Percentiles rank a stretch among this genome's conserved stretches.
Evolutionary conservation across 352 stramenopile species (phyloP).

Genomic region (Pythium coloratum): DNA sequence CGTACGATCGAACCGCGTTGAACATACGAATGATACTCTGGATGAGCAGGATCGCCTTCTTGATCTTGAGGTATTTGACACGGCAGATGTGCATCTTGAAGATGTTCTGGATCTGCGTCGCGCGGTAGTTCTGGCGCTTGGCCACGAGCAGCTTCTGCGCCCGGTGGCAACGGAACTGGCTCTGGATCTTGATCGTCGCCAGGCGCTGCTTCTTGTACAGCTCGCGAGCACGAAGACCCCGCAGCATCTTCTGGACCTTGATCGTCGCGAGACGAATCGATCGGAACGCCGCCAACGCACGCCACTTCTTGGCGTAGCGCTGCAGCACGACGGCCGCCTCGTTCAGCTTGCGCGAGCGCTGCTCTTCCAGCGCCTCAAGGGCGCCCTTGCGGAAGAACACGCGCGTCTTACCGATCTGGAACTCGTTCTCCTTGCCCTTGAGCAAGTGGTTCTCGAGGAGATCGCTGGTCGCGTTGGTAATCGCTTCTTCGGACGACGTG

Average conservation of each 20-base stretch:
- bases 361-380: constrained; percentile 90
- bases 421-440: constrained; percentile 58
- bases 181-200: constrained; percentile 67
- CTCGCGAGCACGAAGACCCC: constrained; percentile 40
- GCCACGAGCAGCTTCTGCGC: constrained; percentile 56
- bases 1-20: constrained; percentile 72
- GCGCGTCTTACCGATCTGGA: constrained; percentile 90
- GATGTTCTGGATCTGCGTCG: constrained; percentile 81
- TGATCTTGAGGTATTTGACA: constrained; percentile 61
- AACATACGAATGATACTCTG: constrained; percentile 85
- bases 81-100: constrained; percentile 82
- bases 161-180: constrained; percentile 54
- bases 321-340: constrained; percentile 78
- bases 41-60: constrained; percentile 71
- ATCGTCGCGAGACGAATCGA: constrained; percentile 57
- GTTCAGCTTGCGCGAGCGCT: constrained; percentile 78
- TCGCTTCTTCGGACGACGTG: constrained; percentile 45
- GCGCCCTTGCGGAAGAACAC: constrained; percentile 94
- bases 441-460: constrained; percentile 65
- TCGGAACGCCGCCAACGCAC: constrained; percentile 62
- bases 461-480: constrained; percentile 43
- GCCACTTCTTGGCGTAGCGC: constrained; percentile 82
- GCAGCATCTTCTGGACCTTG: constrained; percentile 57
- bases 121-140: constrained; percentile 67
- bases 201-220: constrained; percentile 67